These are phyloP conservation scores for Chlorella sp. DNA, from an alignment of 139 green algal species.

Conservation along the genomic window DNA sequence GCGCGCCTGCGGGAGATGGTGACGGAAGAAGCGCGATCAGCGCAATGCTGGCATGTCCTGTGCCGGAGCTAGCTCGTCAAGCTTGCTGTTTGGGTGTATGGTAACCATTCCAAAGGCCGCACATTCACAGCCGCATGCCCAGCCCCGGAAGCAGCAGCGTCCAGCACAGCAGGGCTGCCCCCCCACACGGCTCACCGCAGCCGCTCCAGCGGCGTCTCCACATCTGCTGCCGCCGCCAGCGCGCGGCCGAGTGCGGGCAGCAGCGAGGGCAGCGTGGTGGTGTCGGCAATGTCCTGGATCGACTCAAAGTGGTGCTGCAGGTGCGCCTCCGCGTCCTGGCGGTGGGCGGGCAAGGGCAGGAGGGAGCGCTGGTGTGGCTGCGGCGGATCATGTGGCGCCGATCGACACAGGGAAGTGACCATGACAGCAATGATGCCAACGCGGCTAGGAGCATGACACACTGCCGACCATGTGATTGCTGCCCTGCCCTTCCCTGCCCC, in stretches of 20 bases:
- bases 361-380: background rate
- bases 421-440: background rate
- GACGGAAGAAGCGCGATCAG: too few species aligned
- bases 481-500: too few species aligned
- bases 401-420: background rate
- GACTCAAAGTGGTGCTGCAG: slow-evolving; percentile 70
- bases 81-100: too few species aligned
- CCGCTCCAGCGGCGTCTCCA: slow-evolving; percentile 53
- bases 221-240: slow-evolving; percentile 47
- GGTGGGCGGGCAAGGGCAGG: background rate
- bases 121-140: background rate
- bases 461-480: too few species aligned
- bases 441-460: too few species aligned
- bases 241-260: slow-evolving; percentile 52
- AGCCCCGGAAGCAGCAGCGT: background rate
- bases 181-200: slow-evolving; percentile 48
- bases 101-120: too few species aligned
- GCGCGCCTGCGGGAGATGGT: background rate
- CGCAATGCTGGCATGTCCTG: too few species aligned
- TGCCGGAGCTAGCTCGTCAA: too few species aligned
- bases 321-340: slow-evolving; percentile 32
- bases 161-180: background rate
- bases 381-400: background rate
- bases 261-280: slow-evolving; percentile 73
- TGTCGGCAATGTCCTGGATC: slow-evolving; percentile 74